Conservation (phyloP, 805 yeast genomes). For the Yamadazyma akitaensis region DNA sequence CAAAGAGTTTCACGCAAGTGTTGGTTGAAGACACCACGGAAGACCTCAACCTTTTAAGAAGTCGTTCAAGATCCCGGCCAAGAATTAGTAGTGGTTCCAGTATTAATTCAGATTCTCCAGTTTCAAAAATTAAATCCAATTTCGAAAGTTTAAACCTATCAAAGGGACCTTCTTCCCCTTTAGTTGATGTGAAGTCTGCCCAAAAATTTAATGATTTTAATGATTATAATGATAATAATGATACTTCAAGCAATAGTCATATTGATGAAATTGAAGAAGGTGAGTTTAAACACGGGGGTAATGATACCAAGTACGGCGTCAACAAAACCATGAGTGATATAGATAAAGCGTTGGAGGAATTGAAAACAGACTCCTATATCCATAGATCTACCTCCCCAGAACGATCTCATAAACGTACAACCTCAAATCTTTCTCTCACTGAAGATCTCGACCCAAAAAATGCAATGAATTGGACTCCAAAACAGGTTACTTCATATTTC, state of each 20-base stretch:
- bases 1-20: constrained; percentile 78
- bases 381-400: not conserved
- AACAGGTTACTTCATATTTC: constrained; percentile 79
- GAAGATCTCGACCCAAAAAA: constrained; percentile 43
- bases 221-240: constrained; percentile 4
- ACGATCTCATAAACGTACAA: constrained; percentile 4
- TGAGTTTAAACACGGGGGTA: not conserved
- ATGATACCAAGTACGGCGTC: constrained; percentile 19
- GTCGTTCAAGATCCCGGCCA: constrained; percentile 49
- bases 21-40: constrained; percentile 17
- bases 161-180: not conserved
- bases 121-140: constrained; percentile 4
- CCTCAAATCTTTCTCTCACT: constrained; percentile 17
- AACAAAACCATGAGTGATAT: constrained; percentile 64
- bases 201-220: not conserved
- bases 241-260: not conserved
- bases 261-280: not conserved
- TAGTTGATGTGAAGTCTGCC: not conserved
- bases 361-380: constrained; percentile 32
- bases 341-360: constrained; percentile 67
- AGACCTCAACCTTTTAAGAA: constrained; percentile 22
- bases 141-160: constrained; percentile 5
- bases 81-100: constrained; percentile 1
- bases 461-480: constrained; percentile 74
- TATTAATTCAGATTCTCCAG: constrained; percentile 10